These are phyloP conservation scores for Platismatia glauca DNA, from an alignment of 495 filamentous ascomycete species.

Conservation along the genomic window DNA sequence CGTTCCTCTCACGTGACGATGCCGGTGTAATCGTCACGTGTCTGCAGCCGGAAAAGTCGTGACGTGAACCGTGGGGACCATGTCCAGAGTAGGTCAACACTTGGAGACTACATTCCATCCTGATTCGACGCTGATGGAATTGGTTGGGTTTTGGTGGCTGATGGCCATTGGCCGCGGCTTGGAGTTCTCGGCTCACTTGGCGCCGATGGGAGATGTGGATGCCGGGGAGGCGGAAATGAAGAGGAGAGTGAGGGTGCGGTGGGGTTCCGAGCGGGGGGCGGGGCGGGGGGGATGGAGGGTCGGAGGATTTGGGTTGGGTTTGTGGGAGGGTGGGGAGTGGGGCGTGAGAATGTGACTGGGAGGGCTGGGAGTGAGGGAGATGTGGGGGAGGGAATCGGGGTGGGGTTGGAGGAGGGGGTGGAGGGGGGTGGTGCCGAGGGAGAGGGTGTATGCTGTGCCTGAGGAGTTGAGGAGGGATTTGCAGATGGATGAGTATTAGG, in stretches of 20 bases:
- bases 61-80: too few species aligned
- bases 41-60: too few species aligned
- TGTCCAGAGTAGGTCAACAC: too few species aligned
- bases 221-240: too few species aligned
- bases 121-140: too few species aligned
- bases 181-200: too few species aligned
- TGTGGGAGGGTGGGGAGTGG: slow-evolving; percentile 45
- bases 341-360: slow-evolving; percentile 51
- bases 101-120: too few species aligned
- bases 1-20: too few species aligned
- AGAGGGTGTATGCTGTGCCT: slow-evolving; percentile 38
- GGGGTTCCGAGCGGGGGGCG: slow-evolving; percentile 51
- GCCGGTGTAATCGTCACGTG: too few species aligned
- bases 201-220: too few species aligned
- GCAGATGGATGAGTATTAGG: slow-evolving; percentile 11
- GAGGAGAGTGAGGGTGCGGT: slow-evolving; percentile 46
- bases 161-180: too few species aligned
- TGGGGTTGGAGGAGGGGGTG: slow-evolving; percentile 32
- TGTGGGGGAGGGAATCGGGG: slow-evolving; percentile 34
- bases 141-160: too few species aligned
- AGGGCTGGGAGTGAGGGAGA: slow-evolving; percentile 38
- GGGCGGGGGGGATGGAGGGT: slow-evolving; percentile 50
- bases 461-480: slow-evolving; percentile 31
- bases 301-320: slow-evolving; percentile 30
- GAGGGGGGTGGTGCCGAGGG: slow-evolving; percentile 37